Evolutionary conservation across 352 stramenopile species (phyloP), one percentile per base, ranked within the genome.

Genomic region (Thraustotheca clavata): DNA sequence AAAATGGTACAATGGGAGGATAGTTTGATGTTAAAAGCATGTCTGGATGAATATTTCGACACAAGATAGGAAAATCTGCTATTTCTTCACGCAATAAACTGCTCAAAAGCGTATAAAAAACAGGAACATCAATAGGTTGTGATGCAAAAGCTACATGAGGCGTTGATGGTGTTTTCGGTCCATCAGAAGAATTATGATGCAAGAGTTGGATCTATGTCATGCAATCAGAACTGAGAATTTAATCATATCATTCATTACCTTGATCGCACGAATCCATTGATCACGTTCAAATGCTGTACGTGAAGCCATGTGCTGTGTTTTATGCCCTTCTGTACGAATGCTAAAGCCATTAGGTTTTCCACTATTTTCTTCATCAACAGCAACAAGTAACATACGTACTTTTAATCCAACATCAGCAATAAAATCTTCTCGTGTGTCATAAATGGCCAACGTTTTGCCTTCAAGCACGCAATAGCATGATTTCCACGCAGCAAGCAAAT

Each of bases 1-100:
- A 92, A 60, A 92, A 92, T 16, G 83, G 83, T 20, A 92, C 83
- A 49, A 92, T 92, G 7, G 83, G 83, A 16, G 83, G 83, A 60
- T 89, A 89, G 33, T 92, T 92, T 6, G 79, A 89, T 14, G 83
- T 92, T 35, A 92, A 63, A 1, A 92, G 71, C 12, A 92, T 68
- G 46, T 92, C 83, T 3, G 83, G 83, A 62, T 92, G 83, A 27
- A 92, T 83, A 49, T 75, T 91, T 16, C 81, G 81, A 49, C 89
- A 91, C 0, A 92, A 62, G 20, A 92, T 46, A 4, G 81, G 78
- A 36, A 92, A 88, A 7, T 92, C 79, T 20, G 72, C 76, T 38
- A 91, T 70, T 55, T 91, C 81, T 73, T 91, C 76, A 1, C 72
- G 75, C 24, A 92, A 50, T 16, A 92, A 60, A 12, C 74, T 72